Evolutionary conservation across 2,329 filamentous ascomycete genomes (phyloP).

Genomic region (Akanthomyces uredinophilus): DNA sequence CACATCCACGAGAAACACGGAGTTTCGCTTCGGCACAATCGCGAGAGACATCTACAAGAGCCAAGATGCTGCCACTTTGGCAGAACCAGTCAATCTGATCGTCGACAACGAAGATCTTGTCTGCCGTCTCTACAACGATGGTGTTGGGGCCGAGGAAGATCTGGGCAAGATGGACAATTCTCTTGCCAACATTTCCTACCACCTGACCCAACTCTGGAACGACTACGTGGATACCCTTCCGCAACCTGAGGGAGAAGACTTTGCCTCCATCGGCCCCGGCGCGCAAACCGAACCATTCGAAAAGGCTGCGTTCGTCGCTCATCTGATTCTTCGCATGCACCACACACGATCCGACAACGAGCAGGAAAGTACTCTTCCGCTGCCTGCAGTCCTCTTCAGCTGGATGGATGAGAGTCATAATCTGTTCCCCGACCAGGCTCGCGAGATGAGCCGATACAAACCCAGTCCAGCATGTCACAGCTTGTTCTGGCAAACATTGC

Average conservation of each 20-base stretch:
- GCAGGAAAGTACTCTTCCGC: conserved; percentile 43
- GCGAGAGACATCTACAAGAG: conserved; percentile 62
- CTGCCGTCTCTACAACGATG: conserved; percentile 58
- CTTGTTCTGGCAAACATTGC: conserved; percentile 83
- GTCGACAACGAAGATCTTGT: conserved; percentile 70
- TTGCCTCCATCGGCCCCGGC: conserved; percentile 60
- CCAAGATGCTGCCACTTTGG: conserved; percentile 53
- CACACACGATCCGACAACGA: conserved; percentile 51
- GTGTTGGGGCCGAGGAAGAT: conserved; percentile 51
- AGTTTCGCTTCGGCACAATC: conserved; percentile 63
- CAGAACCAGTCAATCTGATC: conserved; percentile 67
- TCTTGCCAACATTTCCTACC: conserved; percentile 47
- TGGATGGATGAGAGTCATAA: conserved; percentile 78
- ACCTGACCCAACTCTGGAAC: conserved; percentile 52
- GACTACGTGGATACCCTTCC: conserved; percentile 46
- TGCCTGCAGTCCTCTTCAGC: conserved; percentile 74
- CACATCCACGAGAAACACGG: conserved; percentile 40
- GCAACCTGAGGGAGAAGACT: conserved; percentile 47
- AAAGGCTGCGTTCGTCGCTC: conserved; percentile 75
- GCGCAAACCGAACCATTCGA: conserved; percentile 57
- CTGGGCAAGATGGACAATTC: conserved; percentile 51
- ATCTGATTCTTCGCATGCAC: conserved; percentile 71
- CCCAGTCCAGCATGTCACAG: conserved; percentile 72
- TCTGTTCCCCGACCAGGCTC: conserved; percentile 62
- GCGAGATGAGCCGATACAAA: conserved; percentile 56